Evolutionary conservation across 164 flowering plant genomes (phyloP), one percentile per base, ranked within the genome.

Genomic region (Aristolochia contorta): DNA sequence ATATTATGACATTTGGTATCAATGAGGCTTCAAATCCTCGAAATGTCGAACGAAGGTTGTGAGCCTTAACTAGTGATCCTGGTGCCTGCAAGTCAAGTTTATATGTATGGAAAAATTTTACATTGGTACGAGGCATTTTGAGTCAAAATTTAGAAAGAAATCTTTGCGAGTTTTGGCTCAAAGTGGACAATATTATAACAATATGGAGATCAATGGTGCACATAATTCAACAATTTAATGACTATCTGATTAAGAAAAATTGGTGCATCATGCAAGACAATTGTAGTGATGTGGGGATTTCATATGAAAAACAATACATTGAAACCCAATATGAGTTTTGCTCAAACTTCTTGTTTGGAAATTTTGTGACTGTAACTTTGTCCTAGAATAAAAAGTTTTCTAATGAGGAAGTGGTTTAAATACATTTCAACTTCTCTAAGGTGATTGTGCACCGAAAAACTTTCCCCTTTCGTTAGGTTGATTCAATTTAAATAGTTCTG

Each of bases 401-500:
- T 77, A 83, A 66, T 76, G 78, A 25, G 71, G 70, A 56, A 80
- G 57, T 22, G 74, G 59, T 65, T 65, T 41, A 57, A 75, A 71
- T 60, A 75, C 16, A 50, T 69, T 75, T 23, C 77, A 80, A 41
- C 75, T 68, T 6, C 47, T 25, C 16, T 19, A 56, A 49, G 56
- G 37, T 19, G 63, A 24, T 32, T 69, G 52, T 24, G 70, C 48
- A 47, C 76, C 61, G 63, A 81, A 84, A 56, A 66, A 67, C 75
- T 79, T 73, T 23, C 71, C 43, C 66, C 77, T 84, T 56, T 65
- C 65, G 33, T 54, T 66, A 0, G 69, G 57, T 41, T 78, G 88
- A 55, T 71, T 75, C 83, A 86, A 84, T 21, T 80, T 85, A 27
- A 76, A 77, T 14, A 71, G 21, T 33, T 47, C 41, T 43, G 66